Conservation (phyloP, 495 filamentous ascomycete species). For the Aspergillus cristatus region DNA sequence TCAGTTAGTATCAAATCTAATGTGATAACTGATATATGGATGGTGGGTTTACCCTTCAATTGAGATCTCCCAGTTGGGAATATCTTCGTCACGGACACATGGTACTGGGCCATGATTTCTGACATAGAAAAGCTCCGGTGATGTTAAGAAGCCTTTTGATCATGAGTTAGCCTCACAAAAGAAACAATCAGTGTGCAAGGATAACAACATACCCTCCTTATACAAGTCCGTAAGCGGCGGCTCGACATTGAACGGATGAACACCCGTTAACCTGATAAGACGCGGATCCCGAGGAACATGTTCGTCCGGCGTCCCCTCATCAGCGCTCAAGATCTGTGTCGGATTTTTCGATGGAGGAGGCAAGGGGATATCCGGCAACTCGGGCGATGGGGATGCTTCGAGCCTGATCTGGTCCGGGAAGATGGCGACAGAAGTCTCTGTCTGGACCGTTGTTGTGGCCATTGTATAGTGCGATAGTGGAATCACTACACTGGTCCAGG, state of each 20-base stretch:
- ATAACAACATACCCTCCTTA: conserved; percentile 58
- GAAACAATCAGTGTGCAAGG: no score
- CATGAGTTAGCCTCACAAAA: no score
- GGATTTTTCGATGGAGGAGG: conserved; percentile 60
- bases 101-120: conserved; percentile 90
- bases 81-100: conserved; percentile 58
- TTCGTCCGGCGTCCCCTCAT: conserved; percentile 73
- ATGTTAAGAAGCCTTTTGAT: conserved; percentile 65
- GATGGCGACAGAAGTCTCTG: conserved; percentile 9
- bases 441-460: conserved; percentile 21
- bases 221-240: conserved; percentile 72
- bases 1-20: no score
- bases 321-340: conserved; percentile 58
- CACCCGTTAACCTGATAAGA: conserved; percentile 79
- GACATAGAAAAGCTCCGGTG: conserved; percentile 92
- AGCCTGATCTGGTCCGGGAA: conserved; percentile 16
- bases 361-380: conserved; percentile 48
- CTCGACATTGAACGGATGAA: conserved; percentile 94
- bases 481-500: no score
- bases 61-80: conserved; percentile 74
- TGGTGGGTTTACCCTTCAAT: conserved; percentile 59
- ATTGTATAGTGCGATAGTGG: conserved; percentile 7
- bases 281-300: conserved; percentile 84
- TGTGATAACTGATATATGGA: neutral
- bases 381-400: conserved; percentile 17